These are phyloP conservation scores for Chaetothyriales sp. DNA, from an alignment of 2,329 filamentous ascomycete species.

Conservation along the genomic window DNA sequence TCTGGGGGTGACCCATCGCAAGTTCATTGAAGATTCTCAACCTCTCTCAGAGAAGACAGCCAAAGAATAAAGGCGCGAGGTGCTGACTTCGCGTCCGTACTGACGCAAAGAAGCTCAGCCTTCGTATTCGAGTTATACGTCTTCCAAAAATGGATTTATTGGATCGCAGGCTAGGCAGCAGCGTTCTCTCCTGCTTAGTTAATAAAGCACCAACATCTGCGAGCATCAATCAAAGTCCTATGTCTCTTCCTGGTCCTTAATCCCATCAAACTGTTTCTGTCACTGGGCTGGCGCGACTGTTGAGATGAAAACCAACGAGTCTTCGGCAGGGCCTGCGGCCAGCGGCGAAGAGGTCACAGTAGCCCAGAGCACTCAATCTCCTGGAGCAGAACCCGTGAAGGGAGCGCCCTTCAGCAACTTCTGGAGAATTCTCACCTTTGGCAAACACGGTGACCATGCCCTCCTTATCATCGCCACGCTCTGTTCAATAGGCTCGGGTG, in stretches of 20 bases:
- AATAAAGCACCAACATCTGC: no score
- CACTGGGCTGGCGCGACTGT: background rate
- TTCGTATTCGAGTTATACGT: no score
- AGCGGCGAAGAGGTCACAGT: background rate
- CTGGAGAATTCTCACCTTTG: slow-evolving; percentile 18
- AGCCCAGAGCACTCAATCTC: background rate
- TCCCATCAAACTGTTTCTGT: background rate
- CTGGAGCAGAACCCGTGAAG: background rate
- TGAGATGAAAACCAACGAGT: background rate
- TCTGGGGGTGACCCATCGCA: no score
- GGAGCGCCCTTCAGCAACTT: slow-evolving; percentile 16
- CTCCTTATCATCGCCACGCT: slow-evolving; percentile 8
- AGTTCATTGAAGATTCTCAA: no score
- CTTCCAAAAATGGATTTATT: no score
- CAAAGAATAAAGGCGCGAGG: no score
- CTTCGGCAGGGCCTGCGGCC: background rate
- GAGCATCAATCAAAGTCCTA: background rate
- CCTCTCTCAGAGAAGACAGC: no score
- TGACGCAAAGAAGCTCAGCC: no score
- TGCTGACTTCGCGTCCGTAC: no score
- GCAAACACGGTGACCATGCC: slow-evolving; percentile 9
- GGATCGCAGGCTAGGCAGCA: no score
- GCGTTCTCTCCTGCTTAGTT: no score
- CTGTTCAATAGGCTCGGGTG: slow-evolving; percentile 5
- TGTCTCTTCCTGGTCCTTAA: background rate